These are phyloP conservation scores for Fusarium keratoplasticum DNA, from an alignment of 2,329 filamentous ascomycete species.

Conservation along the genomic window DNA sequence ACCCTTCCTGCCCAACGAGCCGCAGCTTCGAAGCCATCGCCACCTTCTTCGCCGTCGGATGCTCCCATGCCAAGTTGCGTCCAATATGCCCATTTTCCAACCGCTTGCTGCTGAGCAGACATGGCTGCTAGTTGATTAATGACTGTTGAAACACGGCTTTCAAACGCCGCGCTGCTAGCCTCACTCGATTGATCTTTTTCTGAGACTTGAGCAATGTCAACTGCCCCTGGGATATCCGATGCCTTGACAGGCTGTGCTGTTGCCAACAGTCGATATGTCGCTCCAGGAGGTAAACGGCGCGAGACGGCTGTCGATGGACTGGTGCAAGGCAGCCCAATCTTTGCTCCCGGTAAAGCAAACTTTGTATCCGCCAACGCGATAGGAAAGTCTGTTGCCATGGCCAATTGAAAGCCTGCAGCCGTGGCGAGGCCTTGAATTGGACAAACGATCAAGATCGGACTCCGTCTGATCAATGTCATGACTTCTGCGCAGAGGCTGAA, in stretches of 20 bases:
- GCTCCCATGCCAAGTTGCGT: conserved; percentile 31
- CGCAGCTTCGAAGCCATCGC: conserved; percentile 37
- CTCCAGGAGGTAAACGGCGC: conserved; percentile 20
- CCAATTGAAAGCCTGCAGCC: conserved; percentile 41
- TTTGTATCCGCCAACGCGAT: conserved; percentile 33
- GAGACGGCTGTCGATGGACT: conserved; percentile 40
- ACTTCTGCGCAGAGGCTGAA: conserved; percentile 39
- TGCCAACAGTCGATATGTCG: conserved; percentile 32
- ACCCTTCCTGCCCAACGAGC: conserved; percentile 37
- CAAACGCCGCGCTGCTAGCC: conserved; percentile 3
- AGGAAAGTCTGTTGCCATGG: conserved; percentile 38
- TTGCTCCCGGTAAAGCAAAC: conserved; percentile 36
- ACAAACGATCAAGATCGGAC: conserved; percentile 37
- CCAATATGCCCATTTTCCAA: conserved; percentile 44
- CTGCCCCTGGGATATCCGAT: conserved; percentile 21
- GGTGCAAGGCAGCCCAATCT: conserved; percentile 40
- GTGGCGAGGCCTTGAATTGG: conserved; percentile 41
- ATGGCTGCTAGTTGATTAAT: conserved; percentile 16
- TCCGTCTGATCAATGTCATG: conserved; percentile 37
- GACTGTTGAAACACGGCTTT: conserved; percentile 18
- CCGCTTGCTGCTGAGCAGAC: conserved; percentile 34
- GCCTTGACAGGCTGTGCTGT: conserved; percentile 33
- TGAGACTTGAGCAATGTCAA: conserved; percentile 26
- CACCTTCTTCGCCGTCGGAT: background rate
- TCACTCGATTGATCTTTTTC: background rate